Evolutionary conservation across 805 yeast genomes (phyloP).

Genomic region (Ogataea siamensis): DNA sequence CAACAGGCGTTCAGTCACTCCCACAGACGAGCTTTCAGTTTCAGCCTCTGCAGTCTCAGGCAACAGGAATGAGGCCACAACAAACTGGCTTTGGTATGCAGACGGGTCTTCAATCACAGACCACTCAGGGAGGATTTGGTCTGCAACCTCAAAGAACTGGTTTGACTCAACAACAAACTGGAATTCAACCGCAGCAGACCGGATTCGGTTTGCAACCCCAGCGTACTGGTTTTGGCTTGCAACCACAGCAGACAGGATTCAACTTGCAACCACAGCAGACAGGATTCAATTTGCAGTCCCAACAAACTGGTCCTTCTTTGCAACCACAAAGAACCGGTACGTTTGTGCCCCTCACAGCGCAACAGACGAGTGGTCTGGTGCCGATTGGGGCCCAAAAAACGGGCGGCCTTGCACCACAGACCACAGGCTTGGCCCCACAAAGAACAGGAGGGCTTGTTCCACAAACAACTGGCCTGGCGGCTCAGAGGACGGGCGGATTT

Average conservation of each 20-base stretch:
- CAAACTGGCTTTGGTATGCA: slow-evolving; percentile 20
- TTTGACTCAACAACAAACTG: slow-evolving; percentile 11
- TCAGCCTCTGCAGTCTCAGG: slow-evolving; percentile 19
- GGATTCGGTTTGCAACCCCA: slow-evolving; percentile 35
- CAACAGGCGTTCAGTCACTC: slow-evolving; percentile 12
- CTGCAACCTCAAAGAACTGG: slow-evolving; percentile 55
- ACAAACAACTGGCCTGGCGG: slow-evolving; percentile 34
- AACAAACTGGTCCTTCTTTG: slow-evolving; percentile 27
- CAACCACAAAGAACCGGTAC: slow-evolving; percentile 71
- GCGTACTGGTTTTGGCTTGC: slow-evolving; percentile 9
- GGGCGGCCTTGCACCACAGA: slow-evolving; percentile 19
- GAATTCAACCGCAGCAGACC: slow-evolving; percentile 63
- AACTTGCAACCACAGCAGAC: slow-evolving; percentile 9
- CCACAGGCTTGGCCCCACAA: slow-evolving; percentile 33
- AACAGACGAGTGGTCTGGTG: slow-evolving; percentile 31
- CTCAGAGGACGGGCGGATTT: slow-evolving; percentile 33
- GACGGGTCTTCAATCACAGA: slow-evolving; percentile 1
- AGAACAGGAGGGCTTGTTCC: slow-evolving; percentile 38
- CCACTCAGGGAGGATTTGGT: slow-evolving; percentile 1
- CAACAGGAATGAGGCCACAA: slow-evolving; percentile 32
- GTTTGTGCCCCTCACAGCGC: slow-evolving; percentile 44
- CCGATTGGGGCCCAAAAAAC: slow-evolving; percentile 28
- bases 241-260: slow-evolving; percentile 7
- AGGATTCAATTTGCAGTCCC: not conserved
- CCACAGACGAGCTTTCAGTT: slow-evolving; percentile 4